phyloP scores from a whole-genome alignment of 805 yeast genomes.

The Sugiyamaella marilandica region DNA sequence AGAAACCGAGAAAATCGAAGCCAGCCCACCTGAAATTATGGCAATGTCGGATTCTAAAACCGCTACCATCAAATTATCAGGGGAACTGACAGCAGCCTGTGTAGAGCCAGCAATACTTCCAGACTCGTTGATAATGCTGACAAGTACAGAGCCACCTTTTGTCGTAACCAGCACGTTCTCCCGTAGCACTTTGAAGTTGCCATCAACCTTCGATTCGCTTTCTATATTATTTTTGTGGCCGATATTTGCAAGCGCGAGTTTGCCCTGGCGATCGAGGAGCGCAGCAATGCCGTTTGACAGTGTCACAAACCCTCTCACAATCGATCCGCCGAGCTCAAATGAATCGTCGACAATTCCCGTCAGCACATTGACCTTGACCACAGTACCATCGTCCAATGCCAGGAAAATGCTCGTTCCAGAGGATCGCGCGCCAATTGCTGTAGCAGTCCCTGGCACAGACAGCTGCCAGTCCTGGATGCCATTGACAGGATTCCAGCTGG shows the following conservation, averaged over 20 bases:
- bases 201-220: not conserved
- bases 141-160: not conserved
- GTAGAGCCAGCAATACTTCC: not conserved
- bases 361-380: slow-evolving; percentile 27
- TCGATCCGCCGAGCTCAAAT: not conserved
- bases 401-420: slow-evolving; percentile 8
- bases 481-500: slow-evolving; percentile 5
- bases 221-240: not conserved
- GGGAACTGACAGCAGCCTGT: not conserved
- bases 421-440: not conserved
- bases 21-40: not conserved
- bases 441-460: not conserved
- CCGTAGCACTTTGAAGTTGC: not conserved
- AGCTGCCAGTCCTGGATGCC: slow-evolving; percentile 4
- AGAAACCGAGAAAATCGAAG: not conserved
- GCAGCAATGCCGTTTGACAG: not conserved
- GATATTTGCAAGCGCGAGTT: not conserved
- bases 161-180: not conserved
- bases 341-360: slow-evolving; percentile 5
- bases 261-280: not conserved
- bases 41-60: not conserved
- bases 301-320: not conserved
- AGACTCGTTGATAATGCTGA: not conserved
- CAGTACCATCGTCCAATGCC: slow-evolving; percentile 22
- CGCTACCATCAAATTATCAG: not conserved